Evolutionary conservation across 805 yeast species (phyloP).

Genomic region (Kodamaea neixiangensis): DNA sequence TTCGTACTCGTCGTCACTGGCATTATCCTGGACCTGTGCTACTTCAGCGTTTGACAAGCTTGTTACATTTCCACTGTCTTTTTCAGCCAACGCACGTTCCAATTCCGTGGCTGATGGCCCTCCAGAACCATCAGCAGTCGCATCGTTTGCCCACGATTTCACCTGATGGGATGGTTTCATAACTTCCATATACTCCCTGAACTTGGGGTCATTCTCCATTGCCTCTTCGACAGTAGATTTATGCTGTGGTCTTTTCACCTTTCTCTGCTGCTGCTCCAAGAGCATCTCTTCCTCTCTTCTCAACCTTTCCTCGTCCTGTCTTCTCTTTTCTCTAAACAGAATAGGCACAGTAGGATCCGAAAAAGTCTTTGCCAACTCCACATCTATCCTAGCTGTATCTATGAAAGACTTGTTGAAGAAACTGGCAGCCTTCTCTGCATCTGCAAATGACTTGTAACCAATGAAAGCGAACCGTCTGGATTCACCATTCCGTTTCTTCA

Average conservation of each 20-base stretch:
- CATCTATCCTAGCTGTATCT: conserved; percentile 79
- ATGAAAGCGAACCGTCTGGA: conserved; percentile 92
- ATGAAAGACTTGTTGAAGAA: conserved; percentile 78
- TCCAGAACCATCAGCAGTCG: conserved; percentile 46
- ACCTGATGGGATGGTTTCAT: conserved; percentile 74
- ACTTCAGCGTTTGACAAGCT: conserved; percentile 28
- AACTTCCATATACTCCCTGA: conserved; percentile 79
- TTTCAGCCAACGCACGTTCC: conserved; percentile 41
- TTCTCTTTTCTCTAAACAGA: conserved; percentile 46
- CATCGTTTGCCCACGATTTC: conserved; percentile 76
- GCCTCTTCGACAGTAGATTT: conserved; percentile 54
- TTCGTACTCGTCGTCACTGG: conserved; percentile 56
- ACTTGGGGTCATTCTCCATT: conserved; percentile 62
- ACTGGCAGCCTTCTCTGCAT: conserved; percentile 75
- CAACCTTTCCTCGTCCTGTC: conserved; percentile 47
- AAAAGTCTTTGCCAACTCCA: conserved; percentile 80
- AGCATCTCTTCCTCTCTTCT: conserved; percentile 45
- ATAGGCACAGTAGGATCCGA: conserved; percentile 81
- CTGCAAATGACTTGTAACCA: conserved; percentile 73
- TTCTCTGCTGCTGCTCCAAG: conserved; percentile 32
- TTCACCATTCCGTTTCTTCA: conserved; percentile 79
- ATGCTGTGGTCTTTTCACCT: conserved; percentile 37
- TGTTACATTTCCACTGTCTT: conserved; percentile 17
- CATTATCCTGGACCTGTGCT: conserved; percentile 42
- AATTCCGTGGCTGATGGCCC: conserved; percentile 47